Evolutionary conservation across 2,329 filamentous ascomycete genomes (phyloP).

Genomic region (Reticulascus tulasneorum): DNA sequence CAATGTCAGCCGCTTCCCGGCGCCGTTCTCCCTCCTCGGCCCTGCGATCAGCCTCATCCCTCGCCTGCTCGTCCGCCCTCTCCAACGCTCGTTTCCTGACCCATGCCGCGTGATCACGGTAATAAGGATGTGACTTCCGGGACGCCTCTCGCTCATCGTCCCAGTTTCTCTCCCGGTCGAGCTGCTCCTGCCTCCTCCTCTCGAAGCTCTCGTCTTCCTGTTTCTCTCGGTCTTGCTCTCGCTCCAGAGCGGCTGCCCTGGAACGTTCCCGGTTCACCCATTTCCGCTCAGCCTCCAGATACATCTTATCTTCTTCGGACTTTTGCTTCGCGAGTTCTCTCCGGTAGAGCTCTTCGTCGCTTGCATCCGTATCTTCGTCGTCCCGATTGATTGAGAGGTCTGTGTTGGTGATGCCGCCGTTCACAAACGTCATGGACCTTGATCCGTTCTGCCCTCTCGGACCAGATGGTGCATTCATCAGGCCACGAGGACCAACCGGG

Average conservation of each 20-base stretch:
- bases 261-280: constrained; percentile 89
- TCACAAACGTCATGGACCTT: constrained; percentile 70
- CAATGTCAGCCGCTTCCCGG: constrained; percentile 65
- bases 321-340: constrained; percentile 68
- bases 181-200: constrained; percentile 64
- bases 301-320: constrained; percentile 74
- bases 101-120: constrained; percentile 81
- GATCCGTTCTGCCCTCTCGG: constrained; percentile 62
- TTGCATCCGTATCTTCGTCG: constrained; percentile 83
- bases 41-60: constrained; percentile 78
- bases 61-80: constrained; percentile 66
- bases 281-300: constrained; percentile 78
- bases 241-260: constrained; percentile 76
- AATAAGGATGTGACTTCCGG: constrained; percentile 75
- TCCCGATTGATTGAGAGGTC: constrained; percentile 57
- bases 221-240: constrained; percentile 76
- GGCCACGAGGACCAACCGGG: constrained; percentile 67
- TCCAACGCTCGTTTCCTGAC: constrained; percentile 73
- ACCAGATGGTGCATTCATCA: constrained; percentile 70
- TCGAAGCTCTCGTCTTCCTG: constrained; percentile 66
- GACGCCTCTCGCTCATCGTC: constrained; percentile 81
- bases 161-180: constrained; percentile 66
- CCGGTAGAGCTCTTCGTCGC: constrained; percentile 78
- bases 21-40: constrained; percentile 73
- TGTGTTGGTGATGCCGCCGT: constrained; percentile 66